Evolutionary conservation across 129 eudicot genomes (phyloP).

Genomic region (Ambrosia artemisiifolia): DNA sequence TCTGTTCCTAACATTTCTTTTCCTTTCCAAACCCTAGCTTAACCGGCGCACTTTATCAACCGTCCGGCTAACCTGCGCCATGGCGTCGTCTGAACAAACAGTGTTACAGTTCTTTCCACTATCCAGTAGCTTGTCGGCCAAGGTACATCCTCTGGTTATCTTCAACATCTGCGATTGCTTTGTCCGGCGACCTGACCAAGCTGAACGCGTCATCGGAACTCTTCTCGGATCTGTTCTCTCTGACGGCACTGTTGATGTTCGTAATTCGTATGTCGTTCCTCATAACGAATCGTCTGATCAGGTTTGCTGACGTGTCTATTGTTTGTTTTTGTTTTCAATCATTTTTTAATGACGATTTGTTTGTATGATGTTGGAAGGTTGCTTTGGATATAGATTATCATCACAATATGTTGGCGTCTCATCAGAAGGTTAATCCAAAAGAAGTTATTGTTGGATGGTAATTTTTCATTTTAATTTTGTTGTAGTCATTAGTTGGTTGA

Average conservation of each 20-base stretch:
- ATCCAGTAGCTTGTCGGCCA: slow-evolving; percentile 60
- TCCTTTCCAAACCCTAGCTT: slow-evolving; percentile 46
- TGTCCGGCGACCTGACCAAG: slow-evolving; percentile 84
- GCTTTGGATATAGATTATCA: slow-evolving; percentile 95
- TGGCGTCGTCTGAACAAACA: slow-evolving; percentile 60
- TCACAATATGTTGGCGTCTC: slow-evolving; percentile 81
- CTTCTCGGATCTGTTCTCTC: slow-evolving; percentile 84
- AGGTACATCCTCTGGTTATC: slow-evolving; percentile 87
- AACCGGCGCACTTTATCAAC: background rate
- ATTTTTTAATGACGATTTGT: background rate
- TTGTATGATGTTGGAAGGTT: slow-evolving; percentile 47
- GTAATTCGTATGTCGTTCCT: slow-evolving; percentile 92
- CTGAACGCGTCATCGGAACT: slow-evolving; percentile 87
- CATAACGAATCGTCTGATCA: slow-evolving; percentile 80
- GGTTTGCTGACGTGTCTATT: slow-evolving; percentile 34
- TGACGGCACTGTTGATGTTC: slow-evolving; percentile 87
- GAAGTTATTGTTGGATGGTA: slow-evolving; percentile 99
- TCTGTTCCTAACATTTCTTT: background rate
- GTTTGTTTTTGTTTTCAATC: background rate
- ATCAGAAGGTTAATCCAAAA: slow-evolving; percentile 94
- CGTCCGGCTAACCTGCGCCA: too few species aligned
- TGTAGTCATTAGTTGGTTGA: too few species aligned
- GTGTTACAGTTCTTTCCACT: slow-evolving; percentile 66
- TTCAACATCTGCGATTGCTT: slow-evolving; percentile 86
- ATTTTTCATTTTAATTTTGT: too few species aligned